phyloP scores from a whole-genome alignment of 2,329 filamentous ascomycete species.

The Dendryphion nanum region DNA sequence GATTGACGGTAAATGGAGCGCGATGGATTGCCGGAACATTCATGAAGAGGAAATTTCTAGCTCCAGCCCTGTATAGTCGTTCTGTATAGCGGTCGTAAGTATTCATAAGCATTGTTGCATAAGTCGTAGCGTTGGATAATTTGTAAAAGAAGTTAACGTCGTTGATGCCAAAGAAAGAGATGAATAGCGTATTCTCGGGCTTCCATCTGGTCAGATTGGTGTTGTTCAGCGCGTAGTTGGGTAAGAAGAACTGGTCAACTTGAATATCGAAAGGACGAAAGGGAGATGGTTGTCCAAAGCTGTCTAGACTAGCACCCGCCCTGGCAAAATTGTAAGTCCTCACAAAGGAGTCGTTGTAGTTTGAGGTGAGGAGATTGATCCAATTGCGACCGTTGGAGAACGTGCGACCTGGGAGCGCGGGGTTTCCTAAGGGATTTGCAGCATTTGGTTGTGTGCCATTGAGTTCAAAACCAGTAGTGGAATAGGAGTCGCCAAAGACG shows the following conservation, averaged over 20 bases:
- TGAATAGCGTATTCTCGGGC: conserved; percentile 47
- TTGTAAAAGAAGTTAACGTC: conserved; percentile 54
- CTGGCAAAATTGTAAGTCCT: conserved; percentile 55
- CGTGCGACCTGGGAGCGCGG: conserved; percentile 45
- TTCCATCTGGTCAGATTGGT: conserved; percentile 2
- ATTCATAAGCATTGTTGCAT: conserved; percentile 35
- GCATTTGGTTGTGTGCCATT: conserved; percentile 51
- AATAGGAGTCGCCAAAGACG: conserved; percentile 56
- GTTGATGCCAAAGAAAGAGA: conserved; percentile 57
- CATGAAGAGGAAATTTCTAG: conserved; percentile 52
- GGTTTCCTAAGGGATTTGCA: conserved; percentile 62
- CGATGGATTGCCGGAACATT: conserved; percentile 51
- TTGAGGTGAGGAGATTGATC: conserved; percentile 47
- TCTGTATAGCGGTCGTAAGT: conserved; percentile 37
- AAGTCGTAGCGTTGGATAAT: conserved; percentile 33
- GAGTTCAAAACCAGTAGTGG: conserved; percentile 58
- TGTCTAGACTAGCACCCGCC: conserved; percentile 45
- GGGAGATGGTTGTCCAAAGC: neutral
- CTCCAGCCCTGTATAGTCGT: conserved; percentile 45
- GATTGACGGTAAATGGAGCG: conserved; percentile 48
- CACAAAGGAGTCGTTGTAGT: conserved; percentile 42
- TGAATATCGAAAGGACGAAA: conserved; percentile 1
- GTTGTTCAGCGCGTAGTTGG: neutral
- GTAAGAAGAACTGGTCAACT: neutral
- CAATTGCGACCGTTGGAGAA: conserved; percentile 52